Evolutionary conservation across 1,284 basidiomycete species (phyloP), one percentile per base, ranked within the genome.

Genomic region (Malassezia furfur): DNA sequence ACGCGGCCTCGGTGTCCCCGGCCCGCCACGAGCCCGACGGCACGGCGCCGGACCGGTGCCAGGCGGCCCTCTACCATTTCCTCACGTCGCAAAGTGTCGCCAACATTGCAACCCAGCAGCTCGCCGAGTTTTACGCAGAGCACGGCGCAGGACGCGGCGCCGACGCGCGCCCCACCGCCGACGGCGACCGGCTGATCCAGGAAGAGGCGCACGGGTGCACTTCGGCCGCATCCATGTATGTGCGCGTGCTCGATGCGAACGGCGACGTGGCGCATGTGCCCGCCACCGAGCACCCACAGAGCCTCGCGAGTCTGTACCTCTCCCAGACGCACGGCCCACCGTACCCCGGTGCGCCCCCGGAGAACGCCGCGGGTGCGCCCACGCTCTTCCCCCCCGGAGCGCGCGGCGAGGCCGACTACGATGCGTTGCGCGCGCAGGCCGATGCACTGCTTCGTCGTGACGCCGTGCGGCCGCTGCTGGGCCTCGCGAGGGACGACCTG

Each of bases 401-500:
- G 12, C 50, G 54, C 48, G 17, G 30, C 3, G 54, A 50, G 7
- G 32, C 48, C 14, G 48, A 55, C 32, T 55, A 45, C 14, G 31
- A 25, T 0, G 28, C 3, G 12, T 25, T 55, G 22, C 17, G 28
- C 9, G 30, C 11, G 32, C 21, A 44, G 9, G 38, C 40, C 3
- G 30, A 30, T 31, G 10, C n/a, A 14, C 19, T 49, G 12, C 28
- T 55, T 5, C 30, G 25, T 15, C 41, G 21, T 14, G 10, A 38
- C 4, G 22, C 40, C 0, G 14, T 25, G 14, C 17, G 22, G 3
- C 43, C 39, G 6, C 30, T 56, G 17, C 40, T 56, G 1, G 21
- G 45, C 8, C 12, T 37, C 5, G 41, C 32, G 1, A 14, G 37
- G 14, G 36, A 38, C 3, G 49, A 56, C 9, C 19, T 56, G 37